Conservation (phyloP, 352 stramenopile species). For the Thraustochytrium striatum region DNA sequence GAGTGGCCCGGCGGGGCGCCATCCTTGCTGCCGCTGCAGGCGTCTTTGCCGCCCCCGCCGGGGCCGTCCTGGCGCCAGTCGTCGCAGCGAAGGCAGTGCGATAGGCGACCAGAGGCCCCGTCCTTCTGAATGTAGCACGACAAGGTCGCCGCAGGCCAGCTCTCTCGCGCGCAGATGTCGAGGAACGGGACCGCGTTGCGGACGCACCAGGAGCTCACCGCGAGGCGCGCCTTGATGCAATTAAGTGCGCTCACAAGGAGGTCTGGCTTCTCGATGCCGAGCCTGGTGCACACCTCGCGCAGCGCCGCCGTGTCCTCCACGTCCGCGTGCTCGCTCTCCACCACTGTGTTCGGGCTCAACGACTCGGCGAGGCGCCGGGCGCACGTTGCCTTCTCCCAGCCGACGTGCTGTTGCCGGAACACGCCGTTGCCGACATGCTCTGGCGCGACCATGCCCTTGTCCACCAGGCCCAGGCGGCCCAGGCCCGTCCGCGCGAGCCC, state of each 20-base stretch:
- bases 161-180: background rate
- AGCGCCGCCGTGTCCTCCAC: background rate
- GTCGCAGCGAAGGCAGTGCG: background rate
- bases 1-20: background rate
- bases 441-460: background rate
- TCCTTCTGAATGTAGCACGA: too few species aligned
- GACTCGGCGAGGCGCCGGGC: background rate
- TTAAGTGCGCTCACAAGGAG: background rate
- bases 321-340: background rate
- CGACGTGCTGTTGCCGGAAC: background rate
- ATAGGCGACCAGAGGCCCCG: too few species aligned
- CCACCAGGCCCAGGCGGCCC: background rate
- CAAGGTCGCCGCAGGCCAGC: too few species aligned
- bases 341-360: background rate
- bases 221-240: background rate
- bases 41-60: too few species aligned
- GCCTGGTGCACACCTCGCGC: background rate
- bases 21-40: background rate
- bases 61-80: too few species aligned
- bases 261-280: background rate
- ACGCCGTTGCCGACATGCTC: background rate
- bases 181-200: background rate
- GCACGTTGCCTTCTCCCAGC: background rate
- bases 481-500: background rate
- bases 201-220: background rate